phyloP scores from a whole-genome alignment of 208 protist genomes.

The Leishmania turanica region DNA sequence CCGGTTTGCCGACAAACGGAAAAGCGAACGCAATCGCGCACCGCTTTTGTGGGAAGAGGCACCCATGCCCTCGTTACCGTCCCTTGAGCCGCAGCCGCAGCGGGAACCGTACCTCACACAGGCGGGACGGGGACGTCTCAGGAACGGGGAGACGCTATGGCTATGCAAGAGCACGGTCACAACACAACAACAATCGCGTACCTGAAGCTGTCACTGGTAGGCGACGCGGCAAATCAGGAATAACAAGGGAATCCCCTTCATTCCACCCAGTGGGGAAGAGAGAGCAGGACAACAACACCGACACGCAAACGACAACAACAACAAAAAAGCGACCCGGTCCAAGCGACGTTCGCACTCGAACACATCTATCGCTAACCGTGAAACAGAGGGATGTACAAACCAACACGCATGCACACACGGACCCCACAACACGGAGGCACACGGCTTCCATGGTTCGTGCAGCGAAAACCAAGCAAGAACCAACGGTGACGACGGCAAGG shows the following conservation, averaged over 20 bases:
- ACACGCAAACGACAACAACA: neutral
- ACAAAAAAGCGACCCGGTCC: neutral
- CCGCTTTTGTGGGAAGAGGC: neutral
- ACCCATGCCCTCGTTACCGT: neutral
- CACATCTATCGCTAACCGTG: neutral
- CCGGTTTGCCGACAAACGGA: neutral
- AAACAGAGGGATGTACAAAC: neutral
- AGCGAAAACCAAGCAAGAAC: neutral
- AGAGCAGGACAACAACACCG: neutral
- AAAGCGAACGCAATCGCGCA: neutral
- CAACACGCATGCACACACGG: neutral
- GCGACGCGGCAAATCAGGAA: neutral
- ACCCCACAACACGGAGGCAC: neutral
- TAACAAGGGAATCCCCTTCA: neutral
- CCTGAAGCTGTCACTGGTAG: neutral
- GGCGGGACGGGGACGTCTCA: neutral
- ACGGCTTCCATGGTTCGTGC: neutral
- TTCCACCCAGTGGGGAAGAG: conserved; percentile 1
- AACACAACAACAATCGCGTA: neutral
- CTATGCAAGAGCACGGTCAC: neutral
- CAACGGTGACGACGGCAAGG: neutral
- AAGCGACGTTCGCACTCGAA: neutral
- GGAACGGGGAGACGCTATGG: neutral
- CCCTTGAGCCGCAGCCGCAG: neutral
- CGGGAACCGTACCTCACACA: neutral